Conservation (phyloP, 805 yeast species). For the Saturnispora sanitii region DNA sequence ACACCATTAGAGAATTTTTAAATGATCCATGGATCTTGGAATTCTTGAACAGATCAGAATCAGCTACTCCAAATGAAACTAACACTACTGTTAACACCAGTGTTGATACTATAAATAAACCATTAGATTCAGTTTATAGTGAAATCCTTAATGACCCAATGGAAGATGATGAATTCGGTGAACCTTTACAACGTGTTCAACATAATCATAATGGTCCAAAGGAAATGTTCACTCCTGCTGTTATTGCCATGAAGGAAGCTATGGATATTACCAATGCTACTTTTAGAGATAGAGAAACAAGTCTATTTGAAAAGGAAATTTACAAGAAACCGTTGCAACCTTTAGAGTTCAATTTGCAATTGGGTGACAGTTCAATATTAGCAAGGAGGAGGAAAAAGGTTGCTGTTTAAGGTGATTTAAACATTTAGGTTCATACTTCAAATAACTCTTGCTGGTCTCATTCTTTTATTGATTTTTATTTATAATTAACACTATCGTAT, state of each 20-base stretch:
- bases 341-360: slow-evolving; percentile 34
- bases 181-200: slow-evolving; percentile 1
- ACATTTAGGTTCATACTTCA: too few relatives aligned
- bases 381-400: slow-evolving; percentile 29
- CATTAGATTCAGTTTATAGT: not conserved
- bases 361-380: slow-evolving; percentile 44
- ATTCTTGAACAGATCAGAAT: slow-evolving; percentile 22
- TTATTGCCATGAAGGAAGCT: slow-evolving; percentile 49
- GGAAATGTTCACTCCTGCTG: slow-evolving; percentile 45
- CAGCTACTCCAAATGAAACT: slow-evolving; percentile 5
- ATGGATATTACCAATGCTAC: slow-evolving; percentile 54
- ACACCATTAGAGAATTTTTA: slow-evolving; percentile 62
- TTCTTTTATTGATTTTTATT: too few relatives aligned
- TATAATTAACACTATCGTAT: too few relatives aligned
- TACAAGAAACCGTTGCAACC: not conserved
- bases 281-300: slow-evolving; percentile 48
- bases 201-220: too few relatives aligned
- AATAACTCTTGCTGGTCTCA: too few relatives aligned
- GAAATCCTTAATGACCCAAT: slow-evolving; percentile 1
- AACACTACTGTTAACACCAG: not conserved
- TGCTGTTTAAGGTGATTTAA: not conserved
- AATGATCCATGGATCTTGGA: slow-evolving; percentile 65
- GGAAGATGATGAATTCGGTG: slow-evolving; percentile 6
- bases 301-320: not conserved
- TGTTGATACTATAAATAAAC: too few relatives aligned